These are phyloP conservation scores for Ganoderma resinaceum DNA, from an alignment of 1,284 basidiomycete genomes.

Conservation along the genomic window DNA sequence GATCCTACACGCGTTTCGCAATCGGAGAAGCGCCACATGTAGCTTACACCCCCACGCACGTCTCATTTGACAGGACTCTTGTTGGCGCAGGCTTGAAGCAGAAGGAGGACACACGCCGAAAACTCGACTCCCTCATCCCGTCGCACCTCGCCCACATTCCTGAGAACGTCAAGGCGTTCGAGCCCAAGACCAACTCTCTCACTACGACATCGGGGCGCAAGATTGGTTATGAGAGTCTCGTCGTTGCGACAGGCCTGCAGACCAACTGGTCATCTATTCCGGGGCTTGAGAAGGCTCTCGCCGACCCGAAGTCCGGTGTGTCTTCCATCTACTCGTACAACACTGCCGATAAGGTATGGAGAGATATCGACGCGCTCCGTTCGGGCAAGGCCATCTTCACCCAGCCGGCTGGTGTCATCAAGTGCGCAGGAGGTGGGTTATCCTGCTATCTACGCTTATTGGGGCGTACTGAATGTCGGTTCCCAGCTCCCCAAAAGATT, in stretches of 20 bases:
- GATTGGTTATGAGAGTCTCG: slow-evolving; percentile 86
- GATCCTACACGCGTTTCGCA: not conserved
- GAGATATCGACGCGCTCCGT: slow-evolving; percentile 78
- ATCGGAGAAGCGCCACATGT: slow-evolving; percentile 7
- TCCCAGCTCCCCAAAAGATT: slow-evolving; percentile 87
- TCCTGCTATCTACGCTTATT: not conserved
- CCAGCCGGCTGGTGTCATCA: slow-evolving; percentile 93
- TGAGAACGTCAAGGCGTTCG: slow-evolving; percentile 79
- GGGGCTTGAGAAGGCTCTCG: slow-evolving; percentile 82
- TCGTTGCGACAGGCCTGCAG: slow-evolving; percentile 90
- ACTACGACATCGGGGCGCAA: slow-evolving; percentile 74
- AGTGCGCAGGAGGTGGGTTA: slow-evolving; percentile 87
- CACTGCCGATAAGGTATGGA: slow-evolving; percentile 89
- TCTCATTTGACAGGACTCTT: slow-evolving; percentile 73
- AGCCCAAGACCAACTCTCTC: slow-evolving; percentile 79
- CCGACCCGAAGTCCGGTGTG: slow-evolving; percentile 82
- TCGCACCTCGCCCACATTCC: slow-evolving; percentile 77
- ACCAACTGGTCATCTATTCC: slow-evolving; percentile 84
- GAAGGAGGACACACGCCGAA: slow-evolving; percentile 71
- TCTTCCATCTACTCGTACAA: slow-evolving; percentile 94
- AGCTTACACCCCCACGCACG: slow-evolving; percentile 12
- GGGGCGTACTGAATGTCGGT: not conserved
- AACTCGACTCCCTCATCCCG: slow-evolving; percentile 76
- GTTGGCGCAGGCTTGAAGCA: slow-evolving; percentile 88
- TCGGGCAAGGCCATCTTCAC: slow-evolving; percentile 93